These are phyloP conservation scores for Gastrolobium bilobum DNA, from an alignment of 306 rosid genomes.

Conservation along the genomic window DNA sequence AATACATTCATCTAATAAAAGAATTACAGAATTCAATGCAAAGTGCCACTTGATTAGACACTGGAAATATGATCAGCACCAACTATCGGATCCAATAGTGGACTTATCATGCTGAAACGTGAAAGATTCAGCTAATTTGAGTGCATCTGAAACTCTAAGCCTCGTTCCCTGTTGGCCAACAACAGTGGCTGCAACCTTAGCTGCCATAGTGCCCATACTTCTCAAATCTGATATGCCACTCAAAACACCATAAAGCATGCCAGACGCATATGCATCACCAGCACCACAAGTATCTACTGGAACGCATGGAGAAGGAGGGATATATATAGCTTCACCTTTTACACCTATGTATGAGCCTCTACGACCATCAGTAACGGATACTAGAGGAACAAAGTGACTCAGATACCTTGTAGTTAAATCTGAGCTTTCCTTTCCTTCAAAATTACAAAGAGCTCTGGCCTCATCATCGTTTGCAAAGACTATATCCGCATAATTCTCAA, in stretches of 20 bases:
- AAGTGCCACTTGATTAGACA: constrained; percentile 50
- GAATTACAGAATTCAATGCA: constrained; percentile 43
- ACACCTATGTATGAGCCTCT: constrained; percentile 87
- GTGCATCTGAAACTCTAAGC: constrained; percentile 82
- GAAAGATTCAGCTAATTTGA: constrained; percentile 72
- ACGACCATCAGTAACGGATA: constrained; percentile 87
- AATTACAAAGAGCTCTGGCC: constrained; percentile 84
- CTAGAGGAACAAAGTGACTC: constrained; percentile 91
- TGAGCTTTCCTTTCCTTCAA: constrained; percentile 68
- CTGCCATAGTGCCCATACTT: constrained; percentile 80
- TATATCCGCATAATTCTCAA: constrained; percentile 78
- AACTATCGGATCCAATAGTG: constrained; percentile 60
- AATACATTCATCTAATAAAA: constrained; percentile 48
- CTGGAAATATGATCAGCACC: constrained; percentile 86
- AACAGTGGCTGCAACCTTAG: constrained; percentile 90
- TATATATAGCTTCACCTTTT: constrained; percentile 87
- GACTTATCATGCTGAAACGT: constrained; percentile 55
- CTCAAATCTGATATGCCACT: constrained; percentile 79
- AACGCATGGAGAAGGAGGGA: constrained; percentile 88
- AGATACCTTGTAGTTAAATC: constrained; percentile 75
- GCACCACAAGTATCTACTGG: constrained; percentile 98
- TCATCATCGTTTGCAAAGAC: constrained; percentile 89
- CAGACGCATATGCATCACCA: constrained; percentile 96
- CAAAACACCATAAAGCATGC: constrained; percentile 76
- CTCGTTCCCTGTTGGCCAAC: constrained; percentile 97